Conservation (phyloP, 306 rosid species). For the Acacia melanoxylon region DNA sequence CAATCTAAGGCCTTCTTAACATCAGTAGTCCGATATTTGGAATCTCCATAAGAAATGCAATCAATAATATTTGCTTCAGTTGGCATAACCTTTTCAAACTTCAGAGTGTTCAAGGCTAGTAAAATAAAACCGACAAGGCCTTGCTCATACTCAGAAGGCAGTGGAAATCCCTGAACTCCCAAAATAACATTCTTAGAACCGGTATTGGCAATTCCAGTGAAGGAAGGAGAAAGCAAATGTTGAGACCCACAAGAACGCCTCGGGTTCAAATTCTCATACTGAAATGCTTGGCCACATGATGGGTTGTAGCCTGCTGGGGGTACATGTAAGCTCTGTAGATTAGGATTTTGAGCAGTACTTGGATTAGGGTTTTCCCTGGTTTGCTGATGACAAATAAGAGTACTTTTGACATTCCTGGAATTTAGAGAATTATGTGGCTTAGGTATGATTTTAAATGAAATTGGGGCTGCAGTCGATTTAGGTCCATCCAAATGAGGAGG, state of each 20-base stretch:
- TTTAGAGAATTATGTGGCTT: constrained; percentile 39
- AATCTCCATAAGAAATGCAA: constrained; percentile 74
- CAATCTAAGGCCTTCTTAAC: constrained; percentile 65
- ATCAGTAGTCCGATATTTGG: constrained; percentile 50
- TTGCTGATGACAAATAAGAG: constrained; percentile 38
- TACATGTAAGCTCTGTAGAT: constrained; percentile 28
- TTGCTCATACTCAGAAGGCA: constrained; percentile 56
- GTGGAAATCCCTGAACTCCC: constrained; percentile 51
- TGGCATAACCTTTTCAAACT: constrained; percentile 66
- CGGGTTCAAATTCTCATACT: constrained; percentile 41
- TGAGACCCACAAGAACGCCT: constrained; percentile 39
- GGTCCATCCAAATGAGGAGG: constrained; percentile 41
- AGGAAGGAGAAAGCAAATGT: constrained; percentile 27
- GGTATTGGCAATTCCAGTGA: constrained; percentile 29
- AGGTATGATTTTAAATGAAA: constrained; percentile 25
- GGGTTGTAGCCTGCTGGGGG: constrained; percentile 34
- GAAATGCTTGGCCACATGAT: constrained; percentile 39
- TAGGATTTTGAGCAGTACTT: constrained; percentile 35
- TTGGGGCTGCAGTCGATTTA: constrained; percentile 36
- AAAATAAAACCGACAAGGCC: constrained; percentile 63
- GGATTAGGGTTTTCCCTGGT: constrained; percentile 39
- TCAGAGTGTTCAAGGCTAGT: constrained; percentile 59
- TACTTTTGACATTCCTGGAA: constrained; percentile 34
- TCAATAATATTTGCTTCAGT: constrained; percentile 65
- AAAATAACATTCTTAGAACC: constrained; percentile 34